These are phyloP conservation scores for Starmerella floricola DNA, from an alignment of 805 yeast genomes.

Conservation along the genomic window DNA sequence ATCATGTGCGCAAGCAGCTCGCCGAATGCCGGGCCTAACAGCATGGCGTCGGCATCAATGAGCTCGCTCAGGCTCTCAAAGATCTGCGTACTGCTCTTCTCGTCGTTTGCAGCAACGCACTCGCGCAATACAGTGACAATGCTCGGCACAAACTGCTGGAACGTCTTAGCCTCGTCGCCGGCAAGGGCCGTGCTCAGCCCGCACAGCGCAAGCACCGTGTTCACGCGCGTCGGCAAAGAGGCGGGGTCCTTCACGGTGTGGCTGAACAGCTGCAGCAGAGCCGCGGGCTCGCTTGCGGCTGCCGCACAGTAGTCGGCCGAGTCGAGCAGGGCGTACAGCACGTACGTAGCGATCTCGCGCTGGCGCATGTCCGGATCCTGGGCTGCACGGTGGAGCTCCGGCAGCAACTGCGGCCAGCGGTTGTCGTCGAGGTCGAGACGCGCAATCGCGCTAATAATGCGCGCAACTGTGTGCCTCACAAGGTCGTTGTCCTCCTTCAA, in stretches of 20 bases:
- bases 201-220: conserved; percentile 71
- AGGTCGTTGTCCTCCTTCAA: conserved; percentile 49
- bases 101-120: conserved; percentile 58
- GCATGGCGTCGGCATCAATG: conserved; percentile 59
- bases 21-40: conserved; percentile 63
- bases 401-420: conserved; percentile 68
- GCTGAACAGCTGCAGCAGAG: conserved; percentile 60
- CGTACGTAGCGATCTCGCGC: conserved; percentile 74
- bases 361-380: conserved; percentile 43
- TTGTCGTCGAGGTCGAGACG: conserved; percentile 55
- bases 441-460: conserved; percentile 80
- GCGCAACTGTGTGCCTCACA: conserved; percentile 79
- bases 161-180: conserved; percentile 34
- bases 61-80: conserved; percentile 79
- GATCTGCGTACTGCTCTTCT: conserved; percentile 56
- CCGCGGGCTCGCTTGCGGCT: conserved; percentile 32
- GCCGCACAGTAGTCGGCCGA: conserved; percentile 20
- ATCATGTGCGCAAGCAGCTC: conserved; percentile 60
- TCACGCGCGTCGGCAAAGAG: conserved; percentile 64
- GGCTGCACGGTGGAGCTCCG: conserved; percentile 56
- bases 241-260: conserved; percentile 48
- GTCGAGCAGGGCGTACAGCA: conserved; percentile 68
- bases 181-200: conserved; percentile 51
- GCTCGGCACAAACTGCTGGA: conserved; percentile 57
- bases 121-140: conserved; percentile 73